Percentiles rank a stretch among this genome's conserved stretches.
Conservation (phyloP, 768 basidiomycete genomes). For the Termitomyces sp. region DNA sequence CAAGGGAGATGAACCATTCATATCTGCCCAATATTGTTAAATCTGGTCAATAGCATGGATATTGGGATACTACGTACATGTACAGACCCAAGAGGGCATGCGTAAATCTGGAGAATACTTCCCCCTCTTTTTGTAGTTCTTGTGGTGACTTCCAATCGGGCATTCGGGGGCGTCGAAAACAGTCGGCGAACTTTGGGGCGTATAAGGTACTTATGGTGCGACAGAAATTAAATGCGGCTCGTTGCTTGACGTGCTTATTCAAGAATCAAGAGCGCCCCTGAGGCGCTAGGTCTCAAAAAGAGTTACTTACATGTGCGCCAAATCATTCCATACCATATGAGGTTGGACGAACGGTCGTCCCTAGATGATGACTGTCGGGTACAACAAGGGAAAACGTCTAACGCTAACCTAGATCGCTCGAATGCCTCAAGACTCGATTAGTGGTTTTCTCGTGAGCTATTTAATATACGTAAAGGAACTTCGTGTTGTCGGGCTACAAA, state of each 20-base stretch:
- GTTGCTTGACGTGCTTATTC: neutral
- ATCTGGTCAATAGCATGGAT: neutral
- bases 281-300: neutral
- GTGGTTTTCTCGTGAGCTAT: neutral
- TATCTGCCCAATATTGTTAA: constrained; percentile 38
- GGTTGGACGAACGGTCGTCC: neutral
- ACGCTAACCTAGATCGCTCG: too few species aligned
- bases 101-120: constrained; percentile 47
- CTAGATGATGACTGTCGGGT: too few species aligned
- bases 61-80: constrained; percentile 29
- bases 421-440: neutral
- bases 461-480: constrained; percentile 1
- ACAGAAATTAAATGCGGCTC: neutral
- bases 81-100: constrained; percentile 58
- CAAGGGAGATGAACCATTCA: constrained; percentile 58
- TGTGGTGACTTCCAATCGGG: constrained; percentile 50
- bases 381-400: too few species aligned
- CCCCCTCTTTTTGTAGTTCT: constrained; percentile 44
- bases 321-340: neutral
- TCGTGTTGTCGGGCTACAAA: neutral
- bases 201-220: neutral
- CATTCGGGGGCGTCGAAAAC: constrained; percentile 25
- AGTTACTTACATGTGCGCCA: neutral
- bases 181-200: neutral
- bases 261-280: neutral